Evolutionary conservation across 176 grass and related monocot genomes (phyloP).

Genomic region (Tillandsia leiboldiana): DNA sequence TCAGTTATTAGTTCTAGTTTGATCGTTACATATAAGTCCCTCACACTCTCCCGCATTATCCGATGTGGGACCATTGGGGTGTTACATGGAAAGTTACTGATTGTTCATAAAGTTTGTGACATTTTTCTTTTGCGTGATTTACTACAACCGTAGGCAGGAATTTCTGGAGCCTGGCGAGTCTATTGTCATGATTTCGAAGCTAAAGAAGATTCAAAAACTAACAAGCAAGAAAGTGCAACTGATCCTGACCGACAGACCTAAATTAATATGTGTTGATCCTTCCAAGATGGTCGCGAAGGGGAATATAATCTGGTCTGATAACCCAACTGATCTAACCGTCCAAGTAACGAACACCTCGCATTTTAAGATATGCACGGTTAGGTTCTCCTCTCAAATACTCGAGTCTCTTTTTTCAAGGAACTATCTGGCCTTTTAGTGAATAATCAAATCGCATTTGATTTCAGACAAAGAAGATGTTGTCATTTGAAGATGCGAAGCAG

Average conservation of each 20-base stretch:
- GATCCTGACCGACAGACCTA: constrained; percentile 89
- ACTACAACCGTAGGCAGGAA: constrained; percentile 54
- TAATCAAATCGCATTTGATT: neutral
- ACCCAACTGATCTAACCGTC: constrained; percentile 61
- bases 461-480: constrained; percentile 82
- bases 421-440: neutral
- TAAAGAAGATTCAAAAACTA: constrained; percentile 97
- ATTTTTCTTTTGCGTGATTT: constrained; percentile 9
- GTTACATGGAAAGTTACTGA: too few species aligned
- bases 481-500: constrained; percentile 79
- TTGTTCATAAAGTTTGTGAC: too few species aligned
- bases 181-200: constrained; percentile 83
- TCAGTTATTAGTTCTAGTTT: too few species aligned
- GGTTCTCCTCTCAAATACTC: neutral
- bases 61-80: too few species aligned
- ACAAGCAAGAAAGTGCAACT: constrained; percentile 93
- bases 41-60: too few species aligned
- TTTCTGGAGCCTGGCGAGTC: constrained; percentile 78
- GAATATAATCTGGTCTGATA: constrained; percentile 69
- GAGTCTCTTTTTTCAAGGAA: neutral
- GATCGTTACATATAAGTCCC: too few species aligned
- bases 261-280: constrained; percentile 84
- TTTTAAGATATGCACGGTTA: constrained; percentile 91
- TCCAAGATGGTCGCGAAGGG: constrained; percentile 79
- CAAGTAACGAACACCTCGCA: constrained; percentile 66